Base-by-base conservation (phyloP, 2,329 filamentous ascomycete species). In the Orbilia blumenaviensis region DNA sequence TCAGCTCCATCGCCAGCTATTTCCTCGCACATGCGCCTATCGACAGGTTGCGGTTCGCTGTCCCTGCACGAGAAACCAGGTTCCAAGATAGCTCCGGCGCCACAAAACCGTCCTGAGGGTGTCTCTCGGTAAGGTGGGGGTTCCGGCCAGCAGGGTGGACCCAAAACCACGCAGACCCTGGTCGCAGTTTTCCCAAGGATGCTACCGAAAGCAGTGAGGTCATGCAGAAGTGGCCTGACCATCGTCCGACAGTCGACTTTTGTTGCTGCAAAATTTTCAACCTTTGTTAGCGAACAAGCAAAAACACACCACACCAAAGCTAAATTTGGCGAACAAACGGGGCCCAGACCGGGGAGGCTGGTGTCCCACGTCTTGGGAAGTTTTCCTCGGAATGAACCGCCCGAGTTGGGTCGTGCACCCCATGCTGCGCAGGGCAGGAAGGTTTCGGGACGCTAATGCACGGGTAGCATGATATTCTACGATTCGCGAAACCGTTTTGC, bases 161-260 rank as follows among this genome's bases (percentile, higher is more conserved):
- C 52, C 52, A 56, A 56, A 56, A 56, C 32, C 52, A 56, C 32
- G 52, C 52, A 60, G 8, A 61, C 50, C 71, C 71, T 48, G 48
- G 72, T 69, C 64, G 56, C 63, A 61, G 64, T 56, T 54, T 44
- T 50, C 64, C 72, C 56, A 69, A 44, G 54, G 58, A 50, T 64
- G 46, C 46, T 29, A 68, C 72, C 72, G 36, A 76, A 76, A 69
- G 23, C 72, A 69, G 72, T 62, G 29, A 46, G 16, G 56, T 69
- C 58, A 76, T 76, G 72, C 72, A 69, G 66, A 69, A 76, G 72
- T 76, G 72, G 72, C 72, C 72, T 76, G 72, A 76, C 72, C 72
- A 76, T 76, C 12, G 72, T 76, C 72, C 72, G 64, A 76, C 72
- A 68, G 52, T 62, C 54, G 34, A 61, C 32, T 29, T 60, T 52